Evolutionary conservation across 257 asterid genomes (phyloP).

Genomic region (Marsdenia floribunda): DNA sequence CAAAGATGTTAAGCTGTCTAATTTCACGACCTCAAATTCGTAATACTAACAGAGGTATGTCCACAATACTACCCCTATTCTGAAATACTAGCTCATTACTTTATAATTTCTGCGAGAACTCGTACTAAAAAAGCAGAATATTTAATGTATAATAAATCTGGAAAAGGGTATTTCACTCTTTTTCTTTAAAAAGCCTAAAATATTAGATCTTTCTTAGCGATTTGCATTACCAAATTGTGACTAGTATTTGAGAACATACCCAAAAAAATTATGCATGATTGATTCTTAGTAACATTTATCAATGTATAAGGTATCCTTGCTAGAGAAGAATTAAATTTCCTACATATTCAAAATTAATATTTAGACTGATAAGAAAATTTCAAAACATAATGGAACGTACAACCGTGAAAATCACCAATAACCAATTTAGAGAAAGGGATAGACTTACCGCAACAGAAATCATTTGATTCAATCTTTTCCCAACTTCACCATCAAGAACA

Average conservation of each 20-base stretch:
- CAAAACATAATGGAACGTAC: background rate
- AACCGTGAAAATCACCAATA: background rate
- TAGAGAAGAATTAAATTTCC: background rate
- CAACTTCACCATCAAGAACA: conserved; percentile 78
- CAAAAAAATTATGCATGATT: background rate
- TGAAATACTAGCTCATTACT: background rate
- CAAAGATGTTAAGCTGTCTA: background rate
- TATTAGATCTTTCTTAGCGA: background rate
- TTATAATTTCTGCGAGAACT: background rate
- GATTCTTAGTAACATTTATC: background rate
- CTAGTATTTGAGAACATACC: background rate
- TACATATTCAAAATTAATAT: background rate
- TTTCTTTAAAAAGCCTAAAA: background rate
- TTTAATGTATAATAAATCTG: background rate
- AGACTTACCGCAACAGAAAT: conserved; percentile 70
- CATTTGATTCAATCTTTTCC: conserved; percentile 73
- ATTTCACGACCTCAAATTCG: background rate
- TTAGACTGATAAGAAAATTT: background rate
- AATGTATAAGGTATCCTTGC: background rate
- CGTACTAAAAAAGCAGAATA: background rate
- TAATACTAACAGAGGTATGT: background rate
- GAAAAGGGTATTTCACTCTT: no score
- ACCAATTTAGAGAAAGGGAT: background rate
- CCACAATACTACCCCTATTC: background rate
- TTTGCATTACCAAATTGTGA: background rate